Evolutionary conservation across 2,329 filamentous ascomycete genomes (phyloP).

Genomic region (Phialophora chinensis): DNA sequence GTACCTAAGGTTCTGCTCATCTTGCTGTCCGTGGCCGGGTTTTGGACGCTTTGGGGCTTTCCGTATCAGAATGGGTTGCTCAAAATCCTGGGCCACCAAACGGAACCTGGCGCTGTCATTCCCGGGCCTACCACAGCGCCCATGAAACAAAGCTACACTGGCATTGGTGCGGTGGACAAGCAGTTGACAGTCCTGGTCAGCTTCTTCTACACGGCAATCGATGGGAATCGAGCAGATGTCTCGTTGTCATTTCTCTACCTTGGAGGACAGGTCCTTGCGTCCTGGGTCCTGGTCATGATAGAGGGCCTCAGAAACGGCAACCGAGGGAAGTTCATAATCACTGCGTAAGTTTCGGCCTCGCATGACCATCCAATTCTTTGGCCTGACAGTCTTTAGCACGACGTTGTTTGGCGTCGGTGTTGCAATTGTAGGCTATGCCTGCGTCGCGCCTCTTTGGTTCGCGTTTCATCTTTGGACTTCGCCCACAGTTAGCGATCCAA

Average conservation of each 20-base stretch:
- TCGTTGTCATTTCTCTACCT: slow-evolving; percentile 49
- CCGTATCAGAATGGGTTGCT: slow-evolving; percentile 41
- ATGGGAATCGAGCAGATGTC: slow-evolving; percentile 47
- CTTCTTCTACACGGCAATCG: slow-evolving; percentile 51
- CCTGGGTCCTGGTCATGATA: slow-evolving; percentile 52
- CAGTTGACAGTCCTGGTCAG: slow-evolving; percentile 41
- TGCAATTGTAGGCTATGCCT: slow-evolving; percentile 53
- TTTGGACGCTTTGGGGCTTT: slow-evolving; percentile 40
- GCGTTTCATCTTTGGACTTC: slow-evolving; percentile 53
- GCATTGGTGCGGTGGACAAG: slow-evolving; percentile 39
- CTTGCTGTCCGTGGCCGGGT: slow-evolving; percentile 32
- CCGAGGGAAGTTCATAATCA: slow-evolving; percentile 43
- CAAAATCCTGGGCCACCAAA: slow-evolving; percentile 36
- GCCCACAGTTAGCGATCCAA: slow-evolving; percentile 46
- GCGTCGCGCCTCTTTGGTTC: slow-evolving; percentile 53
- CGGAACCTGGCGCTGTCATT: slow-evolving; percentile 38
- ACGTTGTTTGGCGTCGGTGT: slow-evolving; percentile 50
- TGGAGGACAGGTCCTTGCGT: slow-evolving; percentile 49
- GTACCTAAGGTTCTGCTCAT: slow-evolving; percentile 26
- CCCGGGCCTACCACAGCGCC: slow-evolving; percentile 40
- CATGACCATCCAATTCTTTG: not conserved
- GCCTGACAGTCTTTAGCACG: slow-evolving; percentile 38
- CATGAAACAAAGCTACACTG: slow-evolving; percentile 41
- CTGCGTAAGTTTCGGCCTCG: slow-evolving; percentile 18
- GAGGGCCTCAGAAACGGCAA: slow-evolving; percentile 56